Evolutionary conservation across 2,329 filamentous ascomycete genomes (phyloP).

Genomic region (Erysiphe pulchra): DNA sequence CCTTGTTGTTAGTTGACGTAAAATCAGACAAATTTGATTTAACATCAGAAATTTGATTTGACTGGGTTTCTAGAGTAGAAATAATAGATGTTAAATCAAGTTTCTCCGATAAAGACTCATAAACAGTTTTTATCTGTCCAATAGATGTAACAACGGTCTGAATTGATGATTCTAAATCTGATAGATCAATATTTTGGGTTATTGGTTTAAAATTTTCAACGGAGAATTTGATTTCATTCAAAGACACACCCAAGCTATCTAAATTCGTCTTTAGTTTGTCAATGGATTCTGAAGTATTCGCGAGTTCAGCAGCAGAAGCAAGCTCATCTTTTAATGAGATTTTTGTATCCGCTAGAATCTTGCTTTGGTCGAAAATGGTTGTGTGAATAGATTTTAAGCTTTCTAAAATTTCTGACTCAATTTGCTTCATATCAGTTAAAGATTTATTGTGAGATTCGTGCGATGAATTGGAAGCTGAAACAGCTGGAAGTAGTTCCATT

Average conservation of each 20-base stretch:
- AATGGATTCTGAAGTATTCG: constrained; percentile 4
- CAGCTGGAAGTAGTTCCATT: constrained; percentile 5
- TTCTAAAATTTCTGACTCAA: constrained; percentile 2
- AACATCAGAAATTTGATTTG: constrained; percentile 2
- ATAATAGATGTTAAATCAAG: neutral
- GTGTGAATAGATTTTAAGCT: constrained; percentile 1
- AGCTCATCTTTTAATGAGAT: neutral
- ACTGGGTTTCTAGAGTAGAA: constrained; percentile 2
- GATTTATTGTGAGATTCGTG: constrained; percentile 5
- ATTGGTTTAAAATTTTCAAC: constrained; percentile 2
- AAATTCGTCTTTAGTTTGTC: constrained; percentile 3
- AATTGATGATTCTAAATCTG: constrained; percentile 3
- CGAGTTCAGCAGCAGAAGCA: constrained; percentile 2
- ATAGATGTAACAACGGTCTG: constrained; percentile 2
- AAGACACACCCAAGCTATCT: neutral
- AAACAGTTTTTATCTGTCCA: constrained; percentile 3
- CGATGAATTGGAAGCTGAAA: constrained; percentile 7
- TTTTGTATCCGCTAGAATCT: constrained; percentile 1
- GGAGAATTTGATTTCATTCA: constrained; percentile 1
- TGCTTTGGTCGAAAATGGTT: neutral
- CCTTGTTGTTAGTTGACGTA: constrained; percentile 1
- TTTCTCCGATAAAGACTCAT: constrained; percentile 1
- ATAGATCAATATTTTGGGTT: constrained; percentile 4
- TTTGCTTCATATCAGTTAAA: constrained; percentile 2
- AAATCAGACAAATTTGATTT: constrained; percentile 2